Evolutionary conservation across 495 filamentous ascomycete genomes (phyloP), one percentile per base, ranked within the genome.

Genomic region (Cercophora scortea): DNA sequence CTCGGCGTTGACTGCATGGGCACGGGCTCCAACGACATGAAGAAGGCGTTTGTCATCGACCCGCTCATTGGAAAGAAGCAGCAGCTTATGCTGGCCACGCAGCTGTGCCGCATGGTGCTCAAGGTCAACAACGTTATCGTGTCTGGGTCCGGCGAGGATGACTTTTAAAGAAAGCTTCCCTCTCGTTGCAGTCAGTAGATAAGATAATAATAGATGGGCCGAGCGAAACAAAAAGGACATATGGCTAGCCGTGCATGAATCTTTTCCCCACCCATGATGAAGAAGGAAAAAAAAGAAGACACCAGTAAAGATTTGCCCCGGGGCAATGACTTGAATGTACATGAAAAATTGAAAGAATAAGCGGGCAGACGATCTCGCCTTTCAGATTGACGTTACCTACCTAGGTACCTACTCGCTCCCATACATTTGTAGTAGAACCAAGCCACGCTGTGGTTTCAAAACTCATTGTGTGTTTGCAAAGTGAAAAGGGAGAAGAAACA

Each of bases 91-190:
- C 79, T 99, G 48, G 93, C 93, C 13, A 97, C 93, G 16, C 93
- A 99, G 74, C 80, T 99, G 32, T 97, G 94, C 76, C 85, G 93
- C 51, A 99, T 99, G 93, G 93, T 99, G 58, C 81, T 99, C 52
- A 99, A 99, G 83, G 87, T 93, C 67, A 80, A 88, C 74, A 96
- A 96, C 69, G 94, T 98, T 56, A 98, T 98, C 60, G 87, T 98
- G 61, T 82, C 91, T 36, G 94, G 93, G 17, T 86, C 85, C 51
- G 93, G 91, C 34, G 88, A 97, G 51, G 81, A 93, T 52, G 94
- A 97, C 52, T 97, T 86, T 66, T 98, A 91, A 52, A 34, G 9
- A 12, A 33, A 35, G 12, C 19, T 5, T 17, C 9, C 16, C 42
- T 19, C 16, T 25, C 12, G 17, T 4, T 13, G 6, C 42, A 8